phyloP scores from a whole-genome alignment of 225 moss, liverwort and hornwort genomes.

The Pleurozium schreberi region DNA sequence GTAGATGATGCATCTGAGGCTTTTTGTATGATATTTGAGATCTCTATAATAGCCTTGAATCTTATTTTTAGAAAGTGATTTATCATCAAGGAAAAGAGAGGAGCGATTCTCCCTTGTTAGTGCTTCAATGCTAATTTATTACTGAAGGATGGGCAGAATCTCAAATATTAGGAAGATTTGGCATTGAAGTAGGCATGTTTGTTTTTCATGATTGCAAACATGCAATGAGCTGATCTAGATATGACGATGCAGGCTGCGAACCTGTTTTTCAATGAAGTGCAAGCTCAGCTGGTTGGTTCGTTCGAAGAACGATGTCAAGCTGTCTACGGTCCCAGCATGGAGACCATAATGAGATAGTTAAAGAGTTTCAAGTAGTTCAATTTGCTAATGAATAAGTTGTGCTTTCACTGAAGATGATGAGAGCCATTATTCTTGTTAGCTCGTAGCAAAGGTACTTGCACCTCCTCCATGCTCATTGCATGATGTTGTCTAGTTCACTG shows the following conservation, averaged over 20 bases:
- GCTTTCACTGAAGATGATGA: slow-evolving; percentile 18
- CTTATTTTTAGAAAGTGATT: not conserved
- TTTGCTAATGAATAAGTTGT: slow-evolving; percentile 1
- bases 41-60: not conserved
- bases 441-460: not conserved
- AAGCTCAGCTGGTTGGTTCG: slow-evolving; percentile 68
- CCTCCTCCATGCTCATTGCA: slow-evolving; percentile 34
- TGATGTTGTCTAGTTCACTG: not conserved
- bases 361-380: not conserved
- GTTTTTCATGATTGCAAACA: not conserved
- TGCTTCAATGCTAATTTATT: not conserved
- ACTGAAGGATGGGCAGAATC: not conserved
- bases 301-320: slow-evolving; percentile 79
- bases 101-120: not conserved
- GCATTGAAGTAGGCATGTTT: not conserved
- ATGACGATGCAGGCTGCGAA: slow-evolving; percentile 59
- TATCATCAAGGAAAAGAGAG: not conserved
- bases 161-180: not conserved
- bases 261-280: slow-evolving; percentile 91
- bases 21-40: not conserved
- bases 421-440: not conserved
- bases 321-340: slow-evolving; percentile 83
- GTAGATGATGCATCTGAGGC: not conserved
- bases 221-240: not conserved
- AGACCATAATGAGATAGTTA: slow-evolving; percentile 35